Evolutionary conservation across 2,329 filamentous ascomycete genomes (phyloP), one percentile per base, ranked within the genome.

Genomic region (Ascochyta clinopodiicola): DNA sequence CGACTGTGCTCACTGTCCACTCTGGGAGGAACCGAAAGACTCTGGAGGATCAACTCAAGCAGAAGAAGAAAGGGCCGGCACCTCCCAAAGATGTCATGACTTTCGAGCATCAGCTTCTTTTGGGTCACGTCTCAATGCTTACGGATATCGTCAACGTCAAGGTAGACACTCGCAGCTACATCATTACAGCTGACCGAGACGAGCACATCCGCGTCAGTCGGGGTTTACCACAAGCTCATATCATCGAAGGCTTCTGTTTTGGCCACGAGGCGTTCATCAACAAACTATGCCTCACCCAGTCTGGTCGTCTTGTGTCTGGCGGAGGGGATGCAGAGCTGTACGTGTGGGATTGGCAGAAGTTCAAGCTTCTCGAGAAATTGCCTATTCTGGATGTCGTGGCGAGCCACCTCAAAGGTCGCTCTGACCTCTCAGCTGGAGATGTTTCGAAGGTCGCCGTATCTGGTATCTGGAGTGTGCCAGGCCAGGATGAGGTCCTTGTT

Each of bases 111-210:
- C 85, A 88, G 34, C 81, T 96, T 0, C 80, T 97, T 7, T 85
- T 99, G 0, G 95, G 95, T 12, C 95, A 99, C 76, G 95, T 99
- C 13, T 97, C 94, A 0, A 90, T 98, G 86, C 85, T 99, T 44
- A 97, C 93, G 1, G 88, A 91, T 68, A 74, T 97, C 46, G 75
- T 81, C 2, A 80, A 86, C 37, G 78, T 77, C n/a, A 70, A 80
- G 69, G 71, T 80, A 62, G 59, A 78, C 63, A 56, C 86, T 56
- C 80, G 82, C 49, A 79, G 73, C 45, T 89, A 88, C 65, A 84
- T 91, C 43, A 76, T 91, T 42, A 89, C 87, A 12, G 82, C 85
- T 17, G 88, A 91, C 73, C 81, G 88, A 57, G 88, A 91, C 69
- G 87, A 92, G 75, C 95, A 99, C 76, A 94, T 99, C 68, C 89